Conservation (phyloP, 345 rosid species). For the Boechera divaricarpa region DNA sequence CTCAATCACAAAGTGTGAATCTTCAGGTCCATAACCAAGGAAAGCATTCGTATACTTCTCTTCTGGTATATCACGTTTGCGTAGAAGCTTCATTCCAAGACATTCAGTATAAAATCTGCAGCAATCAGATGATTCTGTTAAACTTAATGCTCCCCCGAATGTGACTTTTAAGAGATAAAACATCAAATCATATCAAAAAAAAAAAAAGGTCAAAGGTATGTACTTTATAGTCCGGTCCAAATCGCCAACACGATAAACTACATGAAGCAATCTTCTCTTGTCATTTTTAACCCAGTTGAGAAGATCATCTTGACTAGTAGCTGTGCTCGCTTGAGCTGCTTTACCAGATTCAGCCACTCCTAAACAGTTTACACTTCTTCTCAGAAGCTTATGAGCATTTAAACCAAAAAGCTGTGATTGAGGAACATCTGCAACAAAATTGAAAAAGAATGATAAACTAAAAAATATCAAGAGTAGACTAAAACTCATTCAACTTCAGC, state of each 20-base stretch:
- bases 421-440: slow-evolving; percentile 55
- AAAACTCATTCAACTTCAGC: background rate
- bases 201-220: background rate
- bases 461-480: background rate
- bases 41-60: slow-evolving; percentile 96
- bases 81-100: slow-evolving; percentile 93
- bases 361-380: slow-evolving; percentile 49
- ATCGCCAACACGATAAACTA: slow-evolving; percentile 98
- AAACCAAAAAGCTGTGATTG: slow-evolving; percentile 59
- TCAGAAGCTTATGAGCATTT: slow-evolving; percentile 56
- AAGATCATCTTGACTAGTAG: slow-evolving; percentile 64
- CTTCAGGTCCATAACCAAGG: slow-evolving; percentile 99
- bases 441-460: background rate
- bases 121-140: slow-evolving; percentile 17
- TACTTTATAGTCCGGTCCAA: slow-evolving; percentile 94
- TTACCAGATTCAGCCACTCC: slow-evolving; percentile 63
- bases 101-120: slow-evolving; percentile 94
- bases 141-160: too few species aligned
- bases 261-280: slow-evolving; percentile 92
- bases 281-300: slow-evolving; percentile 72
- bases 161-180: background rate
- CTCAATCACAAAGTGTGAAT: slow-evolving; percentile 91
- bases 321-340: slow-evolving; percentile 65
- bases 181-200: slow-evolving; percentile 5
- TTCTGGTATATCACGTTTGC: slow-evolving; percentile 98